phyloP scores from a whole-genome alignment of 768 basidiomycete species.

The Vararia minispora region DNA sequence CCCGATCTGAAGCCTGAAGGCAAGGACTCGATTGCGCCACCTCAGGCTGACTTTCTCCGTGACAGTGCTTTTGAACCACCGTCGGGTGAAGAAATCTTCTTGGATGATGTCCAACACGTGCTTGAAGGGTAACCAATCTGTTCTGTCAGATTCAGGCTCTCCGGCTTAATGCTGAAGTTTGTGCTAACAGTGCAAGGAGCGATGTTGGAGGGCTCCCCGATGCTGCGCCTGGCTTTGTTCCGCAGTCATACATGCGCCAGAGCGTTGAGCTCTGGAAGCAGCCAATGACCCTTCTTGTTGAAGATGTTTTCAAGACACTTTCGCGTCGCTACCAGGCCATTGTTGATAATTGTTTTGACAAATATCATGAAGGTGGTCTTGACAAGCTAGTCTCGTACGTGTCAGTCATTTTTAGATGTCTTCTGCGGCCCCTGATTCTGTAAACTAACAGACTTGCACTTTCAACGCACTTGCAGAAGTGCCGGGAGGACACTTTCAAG shows the following conservation, averaged over 20 bases:
- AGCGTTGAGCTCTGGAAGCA: background rate
- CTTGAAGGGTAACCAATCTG: too few relatives aligned
- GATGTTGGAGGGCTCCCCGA: too few relatives aligned
- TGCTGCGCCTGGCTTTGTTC: too few relatives aligned
- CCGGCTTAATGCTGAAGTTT: too few relatives aligned
- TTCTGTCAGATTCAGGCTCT: too few relatives aligned
- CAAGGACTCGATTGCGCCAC: too few relatives aligned
- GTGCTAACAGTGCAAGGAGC: too few relatives aligned
- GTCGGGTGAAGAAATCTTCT: background rate
- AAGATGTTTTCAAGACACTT: background rate
- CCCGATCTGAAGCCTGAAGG: too few relatives aligned
- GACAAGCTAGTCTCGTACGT: conserved; percentile 1
- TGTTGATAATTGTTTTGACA: background rate
- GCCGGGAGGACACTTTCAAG: background rate
- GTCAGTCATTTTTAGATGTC: background rate
- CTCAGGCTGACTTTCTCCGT: too few relatives aligned
- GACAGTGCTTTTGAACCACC: too few relatives aligned
- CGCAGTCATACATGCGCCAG: too few relatives aligned
- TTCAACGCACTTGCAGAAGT: background rate
- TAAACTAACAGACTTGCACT: conserved; percentile 1
- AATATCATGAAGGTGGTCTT: conserved; percentile 2
- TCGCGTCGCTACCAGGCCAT: background rate
- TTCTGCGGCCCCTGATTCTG: too few relatives aligned
- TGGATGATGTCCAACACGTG: conserved; percentile 10
- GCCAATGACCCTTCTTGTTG: conserved; percentile 3